Conservation (phyloP, 495 filamentous ascomycete species). For the Letharia lupina region DNA sequence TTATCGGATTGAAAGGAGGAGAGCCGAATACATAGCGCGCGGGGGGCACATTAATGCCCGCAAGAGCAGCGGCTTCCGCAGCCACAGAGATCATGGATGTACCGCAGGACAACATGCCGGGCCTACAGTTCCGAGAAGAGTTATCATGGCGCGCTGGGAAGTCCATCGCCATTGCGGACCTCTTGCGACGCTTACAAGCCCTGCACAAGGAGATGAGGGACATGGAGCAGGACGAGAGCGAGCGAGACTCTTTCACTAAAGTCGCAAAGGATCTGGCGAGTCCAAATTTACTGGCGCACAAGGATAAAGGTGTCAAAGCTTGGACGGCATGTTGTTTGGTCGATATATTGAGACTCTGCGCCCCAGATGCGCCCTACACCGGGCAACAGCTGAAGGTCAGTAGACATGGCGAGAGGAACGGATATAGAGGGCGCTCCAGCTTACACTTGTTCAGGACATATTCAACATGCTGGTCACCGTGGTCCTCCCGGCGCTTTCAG, state of each 20-base stretch:
- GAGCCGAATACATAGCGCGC: neutral
- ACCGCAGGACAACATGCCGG: slow-evolving; percentile 17
- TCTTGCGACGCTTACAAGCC: slow-evolving; percentile 69
- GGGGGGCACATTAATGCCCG: slow-evolving; percentile 6
- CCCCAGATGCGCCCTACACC: slow-evolving; percentile 92
- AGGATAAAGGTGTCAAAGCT: slow-evolving; percentile 86
- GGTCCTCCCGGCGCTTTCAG: slow-evolving; percentile 75
- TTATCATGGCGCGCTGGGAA: slow-evolving; percentile 90
- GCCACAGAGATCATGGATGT: slow-evolving; percentile 18
- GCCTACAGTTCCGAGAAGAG: slow-evolving; percentile 71
- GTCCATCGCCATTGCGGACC: slow-evolving; percentile 68
- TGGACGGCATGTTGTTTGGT: slow-evolving; percentile 84
- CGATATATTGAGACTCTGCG: slow-evolving; percentile 88
- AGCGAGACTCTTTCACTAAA: slow-evolving; percentile 67
- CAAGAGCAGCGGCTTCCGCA: slow-evolving; percentile 13
- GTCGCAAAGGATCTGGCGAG: slow-evolving; percentile 85
- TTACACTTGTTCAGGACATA: slow-evolving; percentile 58
- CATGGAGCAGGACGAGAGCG: slow-evolving; percentile 79
- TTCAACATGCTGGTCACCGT: slow-evolving; percentile 80
- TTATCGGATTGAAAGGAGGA: neutral
- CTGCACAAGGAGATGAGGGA: slow-evolving; percentile 77
- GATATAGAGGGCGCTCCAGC: neutral
- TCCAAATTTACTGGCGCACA: slow-evolving; percentile 74
- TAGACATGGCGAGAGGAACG: slow-evolving; percentile 12
- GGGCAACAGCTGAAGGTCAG: slow-evolving; percentile 79